A percentile compares a stretch with the other conserved stretches of the same genome.
These are phyloP conservation scores for Diaporthe sp. DNA, from an alignment of 2,329 filamentous ascomycete species.

Conservation along the genomic window DNA sequence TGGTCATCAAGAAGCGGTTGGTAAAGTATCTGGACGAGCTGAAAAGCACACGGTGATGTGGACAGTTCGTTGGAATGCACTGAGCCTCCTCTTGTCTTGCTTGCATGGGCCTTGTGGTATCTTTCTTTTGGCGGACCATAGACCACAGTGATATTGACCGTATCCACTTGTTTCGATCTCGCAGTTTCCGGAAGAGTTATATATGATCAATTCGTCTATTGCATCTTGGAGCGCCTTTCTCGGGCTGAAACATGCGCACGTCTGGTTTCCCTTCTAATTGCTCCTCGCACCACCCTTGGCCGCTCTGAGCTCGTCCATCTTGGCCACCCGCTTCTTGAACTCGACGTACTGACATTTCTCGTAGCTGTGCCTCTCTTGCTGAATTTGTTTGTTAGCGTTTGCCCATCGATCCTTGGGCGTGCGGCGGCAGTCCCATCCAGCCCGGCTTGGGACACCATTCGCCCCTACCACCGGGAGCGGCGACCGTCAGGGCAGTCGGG, in stretches of 20 bases:
- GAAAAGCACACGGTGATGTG: background rate
- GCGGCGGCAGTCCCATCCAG: background rate
- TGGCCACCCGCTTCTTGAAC: constrained; percentile 97
- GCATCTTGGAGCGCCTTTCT: background rate
- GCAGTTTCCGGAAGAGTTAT: background rate
- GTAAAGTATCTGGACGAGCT: constrained; percentile 63
- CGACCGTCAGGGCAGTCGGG: background rate
- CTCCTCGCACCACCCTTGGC: constrained; percentile 87
- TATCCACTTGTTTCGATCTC: background rate
- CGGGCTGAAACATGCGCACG: constrained; percentile 42
- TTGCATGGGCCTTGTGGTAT: background rate
- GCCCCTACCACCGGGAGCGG: background rate
- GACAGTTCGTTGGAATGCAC: background rate
- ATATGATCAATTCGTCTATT: constrained; percentile 28
- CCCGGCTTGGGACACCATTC: background rate
- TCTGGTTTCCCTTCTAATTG: constrained; percentile 68
- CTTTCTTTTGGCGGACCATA: background rate
- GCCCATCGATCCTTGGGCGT: background rate
- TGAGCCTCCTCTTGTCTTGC: background rate
- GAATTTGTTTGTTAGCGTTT: constrained; percentile 40
- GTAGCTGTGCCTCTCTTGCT: constrained; percentile 98
- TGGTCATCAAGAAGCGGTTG: constrained; percentile 71
- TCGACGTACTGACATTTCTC: constrained; percentile 99
- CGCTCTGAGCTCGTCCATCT: constrained; percentile 96
- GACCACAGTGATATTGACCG: no score